Evolutionary conservation across 257 asterid species (phyloP).

Genomic region (Henckelia pumila): DNA sequence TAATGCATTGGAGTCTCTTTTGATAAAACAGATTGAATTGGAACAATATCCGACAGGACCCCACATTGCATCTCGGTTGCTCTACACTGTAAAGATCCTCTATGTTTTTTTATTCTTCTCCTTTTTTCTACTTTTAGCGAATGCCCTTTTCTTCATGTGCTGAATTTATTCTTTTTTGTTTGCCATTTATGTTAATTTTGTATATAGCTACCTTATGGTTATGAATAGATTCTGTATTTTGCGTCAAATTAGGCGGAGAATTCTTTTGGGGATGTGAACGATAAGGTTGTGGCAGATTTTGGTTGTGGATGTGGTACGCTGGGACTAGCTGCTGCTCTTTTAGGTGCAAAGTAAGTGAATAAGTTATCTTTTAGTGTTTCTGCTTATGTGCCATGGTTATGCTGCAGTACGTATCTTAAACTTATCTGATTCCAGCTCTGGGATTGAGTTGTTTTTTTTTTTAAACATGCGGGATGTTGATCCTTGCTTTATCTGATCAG

Average conservation of each 20-base stretch:
- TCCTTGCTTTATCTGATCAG: constrained; percentile 37
- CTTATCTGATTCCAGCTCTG: not conserved
- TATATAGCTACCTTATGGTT: not conserved
- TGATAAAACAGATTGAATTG: constrained; percentile 65
- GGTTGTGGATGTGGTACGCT: constrained; percentile 98
- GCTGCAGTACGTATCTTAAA: not conserved
- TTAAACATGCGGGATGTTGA: not conserved
- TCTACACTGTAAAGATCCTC: constrained; percentile 57
- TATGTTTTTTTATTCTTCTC: constrained; percentile 12
- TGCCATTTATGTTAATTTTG: not conserved
- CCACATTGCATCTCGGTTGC: constrained; percentile 93
- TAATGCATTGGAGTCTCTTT: not conserved
- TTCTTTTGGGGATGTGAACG: constrained; percentile 78
- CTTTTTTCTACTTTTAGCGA: constrained; percentile 5
- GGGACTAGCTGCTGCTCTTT: constrained; percentile 87
- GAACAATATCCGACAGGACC: constrained; percentile 97
- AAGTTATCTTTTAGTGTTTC: not conserved
- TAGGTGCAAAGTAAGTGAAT: constrained; percentile 74
- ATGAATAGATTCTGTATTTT: constrained; percentile 16
- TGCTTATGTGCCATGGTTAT: not conserved
- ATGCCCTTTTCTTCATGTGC: constrained; percentile 19
- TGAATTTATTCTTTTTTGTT: not conserved
- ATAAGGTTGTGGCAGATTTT: constrained; percentile 91
- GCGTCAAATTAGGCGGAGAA: constrained; percentile 62
- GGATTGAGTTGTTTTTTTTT: not conserved